These are phyloP conservation scores for Penicillium pulvis DNA, from an alignment of 495 filamentous ascomycete genomes.

Conservation along the genomic window DNA sequence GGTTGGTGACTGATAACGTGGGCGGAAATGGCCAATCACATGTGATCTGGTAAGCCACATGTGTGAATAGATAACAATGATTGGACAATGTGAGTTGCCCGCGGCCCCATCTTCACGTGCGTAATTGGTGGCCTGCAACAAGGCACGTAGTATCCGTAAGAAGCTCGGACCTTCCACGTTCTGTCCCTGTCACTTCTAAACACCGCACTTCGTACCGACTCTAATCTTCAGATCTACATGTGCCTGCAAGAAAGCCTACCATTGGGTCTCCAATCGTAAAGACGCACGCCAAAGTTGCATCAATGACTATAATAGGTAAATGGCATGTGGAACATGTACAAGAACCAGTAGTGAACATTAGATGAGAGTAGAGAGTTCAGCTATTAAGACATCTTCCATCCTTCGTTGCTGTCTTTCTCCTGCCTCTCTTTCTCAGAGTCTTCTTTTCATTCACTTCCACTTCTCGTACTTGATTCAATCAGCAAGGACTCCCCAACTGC, in stretches of 20 bases:
- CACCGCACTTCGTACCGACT: slow-evolving; percentile 15
- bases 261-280: slow-evolving; percentile 9
- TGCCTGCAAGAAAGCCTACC: slow-evolving; percentile 6
- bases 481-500: background rate
- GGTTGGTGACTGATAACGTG: background rate
- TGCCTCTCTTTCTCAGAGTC: background rate
- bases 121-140: too few relatives aligned
- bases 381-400: background rate
- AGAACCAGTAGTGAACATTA: too few relatives aligned
- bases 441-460: background rate
- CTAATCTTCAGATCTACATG: background rate
- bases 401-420: background rate
- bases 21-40: background rate
- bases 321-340: too few relatives aligned
- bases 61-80: background rate
- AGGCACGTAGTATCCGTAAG: too few relatives aligned
- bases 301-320: background rate
- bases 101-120: too few relatives aligned
- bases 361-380: background rate
- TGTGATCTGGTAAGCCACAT: background rate
- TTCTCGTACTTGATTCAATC: background rate
- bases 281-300: background rate
- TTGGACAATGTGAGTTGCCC: background rate
- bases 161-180: background rate
- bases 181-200: background rate